Base-by-base conservation (phyloP, 495 filamentous ascomycete genomes). In the Penicillium bovifimosum region DNA sequence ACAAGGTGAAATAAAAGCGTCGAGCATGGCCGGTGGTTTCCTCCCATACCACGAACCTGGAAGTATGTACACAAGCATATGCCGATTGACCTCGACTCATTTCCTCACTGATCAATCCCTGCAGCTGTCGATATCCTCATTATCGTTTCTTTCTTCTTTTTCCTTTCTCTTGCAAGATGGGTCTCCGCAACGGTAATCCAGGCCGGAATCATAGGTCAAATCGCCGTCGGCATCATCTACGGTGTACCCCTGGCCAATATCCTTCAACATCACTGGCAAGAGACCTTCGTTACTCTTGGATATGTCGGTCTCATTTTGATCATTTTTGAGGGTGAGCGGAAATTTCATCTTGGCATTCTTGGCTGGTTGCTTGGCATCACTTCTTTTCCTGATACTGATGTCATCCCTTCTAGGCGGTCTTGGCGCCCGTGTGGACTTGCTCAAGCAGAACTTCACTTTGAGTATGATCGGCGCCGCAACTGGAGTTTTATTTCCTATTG, bases 291-390 rank as follows among this genome's bases (percentile, higher is more conserved):
- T 14, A 48, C 60, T 7, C 34, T 70, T 7, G 67, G 67, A 45
- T 70, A 70, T 60, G 55, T 70, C n/a, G 67, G 67, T 10, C 46
- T 68, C 50, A 68, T 70, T 45, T 31, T 70, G 35, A 70, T 70
- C 36, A 70, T 70, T 35, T 70, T 70, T 31, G 63, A 70, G 52
- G 67, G 67, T 70, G 41, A 18, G 27, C 20, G 35, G n/a, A n/a
- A n/a, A n/a, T n/a, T n/a, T n/a, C n/a, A n/a, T n/a, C n/a, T n/a
- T n/a, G n/a, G n/a, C n/a, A n/a, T n/a, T n/a, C n/a, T n/a, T n/a
- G n/a, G n/a, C n/a, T n/a, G n/a, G n/a, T n/a, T n/a, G n/a, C n/a
- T n/a, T n/a, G n/a, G n/a, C n/a, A n/a, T 16, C 10, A 45, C 20
- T 13, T 16, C 1, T 35, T 41, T 58, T 46, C 7, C 16, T 35